These are phyloP conservation scores for Harringtonia lauricola DNA, from an alignment of 2,329 filamentous ascomycete genomes.

Conservation along the genomic window DNA sequence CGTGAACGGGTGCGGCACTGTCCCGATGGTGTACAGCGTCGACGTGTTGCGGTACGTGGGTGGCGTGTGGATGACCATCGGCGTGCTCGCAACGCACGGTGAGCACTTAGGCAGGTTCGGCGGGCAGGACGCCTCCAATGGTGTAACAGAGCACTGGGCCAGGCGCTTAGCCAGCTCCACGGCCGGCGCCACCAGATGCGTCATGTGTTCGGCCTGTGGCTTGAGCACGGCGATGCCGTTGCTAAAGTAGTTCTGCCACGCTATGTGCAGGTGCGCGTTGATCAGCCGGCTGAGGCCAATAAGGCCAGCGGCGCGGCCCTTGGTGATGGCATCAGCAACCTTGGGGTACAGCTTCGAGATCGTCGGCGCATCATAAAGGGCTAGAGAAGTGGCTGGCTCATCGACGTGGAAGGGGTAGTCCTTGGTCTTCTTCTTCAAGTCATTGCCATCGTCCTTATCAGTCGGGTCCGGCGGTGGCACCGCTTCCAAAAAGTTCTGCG, in stretches of 20 bases:
- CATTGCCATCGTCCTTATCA: constrained; percentile 3
- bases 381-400: constrained; percentile 53
- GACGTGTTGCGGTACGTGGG: constrained; percentile 61
- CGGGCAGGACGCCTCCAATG: constrained; percentile 68
- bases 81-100: constrained; percentile 56
- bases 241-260: constrained; percentile 71
- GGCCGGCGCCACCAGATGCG: constrained; percentile 58
- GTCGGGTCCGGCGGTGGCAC: constrained; percentile 25
- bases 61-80: constrained; percentile 56
- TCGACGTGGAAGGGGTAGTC: constrained; percentile 55
- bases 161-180: constrained; percentile 65
- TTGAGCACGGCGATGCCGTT: constrained; percentile 73
- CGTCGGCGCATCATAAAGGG: constrained; percentile 59
- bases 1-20: constrained; percentile 87
- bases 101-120: constrained; percentile 68
- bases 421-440: constrained; percentile 9
- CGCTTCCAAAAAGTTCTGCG: constrained; percentile 53
- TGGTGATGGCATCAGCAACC: constrained; percentile 50
- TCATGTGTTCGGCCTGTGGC: constrained; percentile 65
- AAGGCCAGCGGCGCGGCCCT: constrained; percentile 49
- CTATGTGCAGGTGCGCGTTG: constrained; percentile 72
- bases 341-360: constrained; percentile 57
- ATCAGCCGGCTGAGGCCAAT: constrained; percentile 61
- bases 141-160: constrained; percentile 61
- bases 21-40: constrained; percentile 68